Evolutionary conservation across 192 early-diverging fungal species (phyloP), one percentile per base, ranked within the genome.

Genomic region (Backusella tarrabulga): DNA sequence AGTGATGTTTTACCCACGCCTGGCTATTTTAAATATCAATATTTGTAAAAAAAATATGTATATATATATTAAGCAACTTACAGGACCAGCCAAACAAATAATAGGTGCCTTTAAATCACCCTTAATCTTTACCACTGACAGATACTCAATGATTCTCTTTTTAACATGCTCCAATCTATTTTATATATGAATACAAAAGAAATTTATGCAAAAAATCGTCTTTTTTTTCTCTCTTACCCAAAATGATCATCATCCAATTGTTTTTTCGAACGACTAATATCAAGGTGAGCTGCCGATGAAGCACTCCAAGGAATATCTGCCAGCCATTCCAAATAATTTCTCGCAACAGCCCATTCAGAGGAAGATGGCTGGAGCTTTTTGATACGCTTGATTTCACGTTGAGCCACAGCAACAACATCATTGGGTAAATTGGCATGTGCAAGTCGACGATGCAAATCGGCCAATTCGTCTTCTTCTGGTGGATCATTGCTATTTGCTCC

Each of bases 1-100:
- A 97, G 79, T 56, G 90, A 92, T 1, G 95, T 97, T 82, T 97
- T 97, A 12, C 95, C 95, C 6, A 95, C 93, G 44, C 86, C 81
- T 68, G 76, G 75, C 67, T 80, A 72, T 34, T 34, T 35, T 17
- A 44, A 44, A 44, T 26, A n/a, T 35, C 21, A 63, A 41, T 71
- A 34, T 29, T 15, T 11, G 26, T 19, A 14, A 34, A 2, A 42
- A 38, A 36, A 17, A 67, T 50, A 26, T 15, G 17, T 21, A 5
- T 40, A 40, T 9, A 50, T 50, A 50, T 50, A 50, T 50, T 5
- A 26, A 23, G 50, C 38, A 35, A 84, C 87, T 79, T 82, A 90
- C 89, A 29, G 90, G 87, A 21, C 93, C 93, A 68, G 89, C 83
- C 63, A 91, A 87, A 72, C 93, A 94, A 40, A 97, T 73, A 54